Conservation (phyloP, 345 rosid species). For the Gossypioides kirkii region DNA sequence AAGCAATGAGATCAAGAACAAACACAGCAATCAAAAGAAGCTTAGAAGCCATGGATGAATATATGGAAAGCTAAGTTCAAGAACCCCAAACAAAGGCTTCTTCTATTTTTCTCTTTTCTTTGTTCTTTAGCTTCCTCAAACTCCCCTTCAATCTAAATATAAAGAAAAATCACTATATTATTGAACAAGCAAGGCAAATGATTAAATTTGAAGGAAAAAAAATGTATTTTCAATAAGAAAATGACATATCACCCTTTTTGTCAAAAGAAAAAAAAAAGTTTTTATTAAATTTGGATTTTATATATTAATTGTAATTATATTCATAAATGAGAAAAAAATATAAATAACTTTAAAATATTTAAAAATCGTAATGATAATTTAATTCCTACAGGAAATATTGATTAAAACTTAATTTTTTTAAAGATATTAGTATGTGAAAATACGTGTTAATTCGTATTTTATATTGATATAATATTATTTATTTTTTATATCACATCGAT, state of each 20-base stretch:
- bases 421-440: rapidly evolving
- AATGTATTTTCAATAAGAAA: slow-evolving; percentile 25
- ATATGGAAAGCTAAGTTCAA: slow-evolving; percentile 18
- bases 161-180: background rate
- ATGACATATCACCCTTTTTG: slow-evolving; percentile 29
- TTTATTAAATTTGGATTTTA: too few relatives aligned
- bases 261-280: too few relatives aligned
- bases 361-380: too few relatives aligned
- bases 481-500: too few relatives aligned
- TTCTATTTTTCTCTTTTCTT: background rate
- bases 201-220: background rate
- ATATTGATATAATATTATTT: too few relatives aligned
- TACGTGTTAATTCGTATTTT: rapidly evolving
- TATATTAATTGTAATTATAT: too few relatives aligned
- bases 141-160: slow-evolving; percentile 16
- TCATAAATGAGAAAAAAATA: too few relatives aligned
- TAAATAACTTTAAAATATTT: too few relatives aligned
- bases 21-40: slow-evolving; percentile 56
- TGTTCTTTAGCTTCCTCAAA: slow-evolving; percentile 11
- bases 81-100: slow-evolving; percentile 21
- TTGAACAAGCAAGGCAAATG: slow-evolving; percentile 4
- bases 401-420: too few relatives aligned
- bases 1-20: slow-evolving; percentile 78
- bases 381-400: too few relatives aligned
- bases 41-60: slow-evolving; percentile 68